These are phyloP conservation scores for Solanum peruvianum DNA, from an alignment of 257 asterid genomes.

Conservation along the genomic window DNA sequence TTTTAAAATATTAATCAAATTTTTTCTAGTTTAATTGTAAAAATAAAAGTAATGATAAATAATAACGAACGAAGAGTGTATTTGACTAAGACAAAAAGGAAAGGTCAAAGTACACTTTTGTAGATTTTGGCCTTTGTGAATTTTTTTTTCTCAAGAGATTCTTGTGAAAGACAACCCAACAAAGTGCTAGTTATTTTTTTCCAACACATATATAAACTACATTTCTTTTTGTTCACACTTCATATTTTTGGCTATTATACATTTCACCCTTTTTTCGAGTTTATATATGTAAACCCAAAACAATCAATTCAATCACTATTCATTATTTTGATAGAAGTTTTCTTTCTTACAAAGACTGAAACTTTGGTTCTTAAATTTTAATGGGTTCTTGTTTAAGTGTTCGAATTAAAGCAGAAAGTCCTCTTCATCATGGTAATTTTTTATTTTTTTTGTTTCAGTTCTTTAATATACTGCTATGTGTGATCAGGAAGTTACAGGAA, in stretches of 20 bases:
- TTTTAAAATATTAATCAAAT: no score
- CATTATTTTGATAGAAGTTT: background rate
- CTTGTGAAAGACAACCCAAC: slow-evolving; percentile 2
- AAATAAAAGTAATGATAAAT: no score
- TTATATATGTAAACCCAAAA: background rate
- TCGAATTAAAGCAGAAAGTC: slow-evolving; percentile 56
- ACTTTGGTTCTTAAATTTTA: background rate
- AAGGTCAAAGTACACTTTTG: background rate
- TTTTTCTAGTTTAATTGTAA: no score
- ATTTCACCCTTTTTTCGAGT: background rate
- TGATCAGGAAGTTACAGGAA: background rate
- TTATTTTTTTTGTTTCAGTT: background rate
- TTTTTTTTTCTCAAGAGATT: background rate
- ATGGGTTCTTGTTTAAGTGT: slow-evolving; percentile 79
- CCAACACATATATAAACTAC: background rate
- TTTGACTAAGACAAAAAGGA: background rate
- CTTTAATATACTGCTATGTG: background rate
- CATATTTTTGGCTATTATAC: background rate
- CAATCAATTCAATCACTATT: background rate
- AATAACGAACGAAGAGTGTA: no score
- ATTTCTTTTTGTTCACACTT: slow-evolving; percentile 1
- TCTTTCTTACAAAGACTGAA: background rate
- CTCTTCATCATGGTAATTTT: slow-evolving; percentile 42
- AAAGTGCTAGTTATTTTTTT: background rate
- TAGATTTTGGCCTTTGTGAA: background rate